Evolutionary conservation across 2,329 filamentous ascomycete species (phyloP).

Genomic region (Monosporascus sp.): DNA sequence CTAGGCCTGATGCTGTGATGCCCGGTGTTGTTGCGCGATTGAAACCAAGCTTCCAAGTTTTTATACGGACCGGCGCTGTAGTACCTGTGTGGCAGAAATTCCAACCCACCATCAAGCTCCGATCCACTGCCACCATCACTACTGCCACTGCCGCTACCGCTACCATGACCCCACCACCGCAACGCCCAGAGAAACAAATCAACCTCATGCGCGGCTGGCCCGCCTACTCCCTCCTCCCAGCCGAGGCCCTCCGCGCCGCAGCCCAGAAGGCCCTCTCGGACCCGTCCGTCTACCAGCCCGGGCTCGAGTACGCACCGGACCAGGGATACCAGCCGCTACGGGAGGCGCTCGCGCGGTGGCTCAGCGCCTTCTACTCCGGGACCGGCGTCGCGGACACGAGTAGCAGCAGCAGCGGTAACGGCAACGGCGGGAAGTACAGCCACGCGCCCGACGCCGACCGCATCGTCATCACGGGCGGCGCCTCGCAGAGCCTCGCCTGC

Average conservation of each 20-base stretch:
- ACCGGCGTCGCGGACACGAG: slow-evolving; percentile 9
- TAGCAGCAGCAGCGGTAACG: slow-evolving; percentile 22
- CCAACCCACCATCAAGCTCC: too few species aligned
- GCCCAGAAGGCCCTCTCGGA: slow-evolving; percentile 57
- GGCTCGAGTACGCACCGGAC: slow-evolving; percentile 77
- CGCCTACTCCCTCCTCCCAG: slow-evolving; percentile 57
- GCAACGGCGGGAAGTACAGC: slow-evolving; percentile 4
- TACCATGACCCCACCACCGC: neutral
- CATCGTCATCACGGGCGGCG: slow-evolving; percentile 79
- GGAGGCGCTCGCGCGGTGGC: slow-evolving; percentile 63
- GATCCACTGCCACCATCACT: neutral
- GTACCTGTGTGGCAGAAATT: neutral
- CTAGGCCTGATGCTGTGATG: too few species aligned
- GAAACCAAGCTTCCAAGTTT: neutral
- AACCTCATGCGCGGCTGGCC: slow-evolving; percentile 69
- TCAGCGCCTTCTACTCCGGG: slow-evolving; percentile 55
- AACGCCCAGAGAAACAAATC: slow-evolving; percentile 38
- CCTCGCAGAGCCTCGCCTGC: slow-evolving; percentile 75
- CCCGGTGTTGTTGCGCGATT: neutral
- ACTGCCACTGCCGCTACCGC: neutral
- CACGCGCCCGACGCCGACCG: slow-evolving; percentile 41
- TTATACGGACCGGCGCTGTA: neutral
- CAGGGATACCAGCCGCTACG: slow-evolving; percentile 67
- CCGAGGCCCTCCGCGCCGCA: slow-evolving; percentile 54
- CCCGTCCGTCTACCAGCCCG: slow-evolving; percentile 52